phyloP scores from a whole-genome alignment of 305 asterid genomes.

The Solanum hybrid region DNA sequence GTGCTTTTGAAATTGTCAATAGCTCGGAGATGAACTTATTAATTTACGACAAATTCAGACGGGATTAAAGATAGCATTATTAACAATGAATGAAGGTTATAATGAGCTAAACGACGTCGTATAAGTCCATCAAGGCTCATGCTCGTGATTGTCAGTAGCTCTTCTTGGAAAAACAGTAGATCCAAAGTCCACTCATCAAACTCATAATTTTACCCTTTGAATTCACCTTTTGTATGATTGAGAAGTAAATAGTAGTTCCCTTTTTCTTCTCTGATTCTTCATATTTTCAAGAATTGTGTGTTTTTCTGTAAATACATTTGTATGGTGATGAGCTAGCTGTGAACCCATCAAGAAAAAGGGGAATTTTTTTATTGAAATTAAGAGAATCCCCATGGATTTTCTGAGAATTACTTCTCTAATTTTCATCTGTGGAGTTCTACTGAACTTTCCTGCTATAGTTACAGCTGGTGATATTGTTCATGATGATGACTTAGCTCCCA shows the following conservation, averaged over 20 bases:
- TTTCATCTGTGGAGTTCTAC: constrained; percentile 21
- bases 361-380: background rate
- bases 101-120: background rate
- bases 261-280: background rate
- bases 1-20: fast-evolving
- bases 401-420: constrained; percentile 15
- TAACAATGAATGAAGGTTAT: background rate
- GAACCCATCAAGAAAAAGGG: background rate
- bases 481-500: constrained; percentile 41
- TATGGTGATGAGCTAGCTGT: background rate
- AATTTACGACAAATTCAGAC: background rate
- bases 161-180: background rate
- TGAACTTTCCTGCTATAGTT: constrained; percentile 28
- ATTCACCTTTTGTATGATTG: background rate
- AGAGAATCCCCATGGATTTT: background rate
- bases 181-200: background rate
- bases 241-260: background rate
- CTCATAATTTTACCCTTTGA: background rate
- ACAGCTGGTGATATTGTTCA: constrained; percentile 88
- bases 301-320: background rate
- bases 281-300: background rate
- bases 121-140: background rate
- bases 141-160: background rate
- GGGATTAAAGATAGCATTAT: background rate
- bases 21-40: background rate